A percentile compares a stretch with the other conserved stretches of the same genome.
Evolutionary conservation across 2,329 filamentous ascomycete genomes (phyloP).

Genomic region (Pseudopithomyces chartarum): DNA sequence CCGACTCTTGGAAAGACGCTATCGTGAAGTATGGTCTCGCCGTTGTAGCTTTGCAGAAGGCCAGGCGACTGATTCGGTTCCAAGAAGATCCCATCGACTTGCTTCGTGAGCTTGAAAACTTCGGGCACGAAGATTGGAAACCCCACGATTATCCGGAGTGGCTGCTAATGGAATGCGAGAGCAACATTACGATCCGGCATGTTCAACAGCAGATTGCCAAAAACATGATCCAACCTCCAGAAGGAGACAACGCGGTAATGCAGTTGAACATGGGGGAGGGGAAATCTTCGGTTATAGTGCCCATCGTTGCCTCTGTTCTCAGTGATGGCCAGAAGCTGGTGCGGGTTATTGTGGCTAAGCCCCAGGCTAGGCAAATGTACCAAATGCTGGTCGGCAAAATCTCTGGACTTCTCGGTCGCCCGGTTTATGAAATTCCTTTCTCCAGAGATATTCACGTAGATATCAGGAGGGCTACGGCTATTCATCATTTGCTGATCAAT

Average conservation of each 20-base stretch:
- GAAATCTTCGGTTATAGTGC: constrained; percentile 36
- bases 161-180: constrained; percentile 69
- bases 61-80: constrained; percentile 24
- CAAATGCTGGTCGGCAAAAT: constrained; percentile 61
- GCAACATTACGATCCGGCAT: constrained; percentile 63
- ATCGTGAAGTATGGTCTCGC: constrained; percentile 34
- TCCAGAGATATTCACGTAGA: constrained; percentile 54
- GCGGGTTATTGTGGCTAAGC: constrained; percentile 64
- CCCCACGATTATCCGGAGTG: constrained; percentile 60
- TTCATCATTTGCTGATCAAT: constrained; percentile 49
- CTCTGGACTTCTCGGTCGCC: constrained; percentile 60
- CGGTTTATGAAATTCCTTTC: constrained; percentile 63
- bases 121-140: constrained; percentile 63
- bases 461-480: constrained; percentile 28
- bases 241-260: constrained; percentile 28
- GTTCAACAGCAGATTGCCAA: constrained; percentile 63
- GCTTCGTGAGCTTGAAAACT: constrained; percentile 49
- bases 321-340: constrained; percentile 48
- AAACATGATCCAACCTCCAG: constrained; percentile 55
- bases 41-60: constrained; percentile 34
- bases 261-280: constrained; percentile 44
- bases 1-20: constrained; percentile 22
- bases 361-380: constrained; percentile 64
- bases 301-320: constrained; percentile 24
- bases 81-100: constrained; percentile 18